Base-by-base conservation (phyloP, 495 filamentous ascomycete species). In the Chlorociboria aeruginascens region DNA sequence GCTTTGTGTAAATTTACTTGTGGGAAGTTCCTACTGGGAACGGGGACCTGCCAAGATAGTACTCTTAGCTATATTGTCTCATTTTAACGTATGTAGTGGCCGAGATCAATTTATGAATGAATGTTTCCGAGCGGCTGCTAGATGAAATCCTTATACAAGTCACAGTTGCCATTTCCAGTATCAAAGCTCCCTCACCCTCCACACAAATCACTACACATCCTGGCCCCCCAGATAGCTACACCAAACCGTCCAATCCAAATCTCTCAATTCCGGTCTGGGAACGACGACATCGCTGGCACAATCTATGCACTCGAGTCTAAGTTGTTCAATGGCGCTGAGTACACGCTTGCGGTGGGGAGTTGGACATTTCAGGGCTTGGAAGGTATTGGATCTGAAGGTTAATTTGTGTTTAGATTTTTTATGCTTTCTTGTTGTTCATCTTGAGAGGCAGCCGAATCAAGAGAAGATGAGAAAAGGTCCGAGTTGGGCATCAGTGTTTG, bases 211-310 rank as follows among this genome's bases (percentile, higher is more conserved):
- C 4, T 4, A 4, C 1, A 25, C 20, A 43, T 10, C 9, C 13
- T 20, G 3, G 17, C 40, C 10, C 40, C 8, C 8, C 14, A 50
- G 56, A 57, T 32, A 51, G 29, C 43, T 51, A 32, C 53, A 36
- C 40, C 52, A n/a, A 60, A 65, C 51, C 10, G 1, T 25, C 6
- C 14, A 17, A 11, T 49, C 45, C 16, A 32, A 13, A 8, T 73
- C 86, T 59, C 86, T 93, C 59, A 84, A 94, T 58, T 79, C 92
- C 31, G 89, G 89, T n/a, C n/a, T n/a, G n/a, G n/a, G n/a, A n/a
- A n/a, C 51, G 88, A 94, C 70, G 89, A 94, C 67, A 89, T 88
- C 29, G 83, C 87, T 28, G 89, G 88, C 43, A 75, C 82, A 56
- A 63, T 95, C 46, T 71, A 92, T 53, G 79, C 85, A 6, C 80